Evolutionary conservation across 1,284 basidiomycete genomes (phyloP), one percentile per base, ranked within the genome.

Genomic region (Marasmius tenuissimus): DNA sequence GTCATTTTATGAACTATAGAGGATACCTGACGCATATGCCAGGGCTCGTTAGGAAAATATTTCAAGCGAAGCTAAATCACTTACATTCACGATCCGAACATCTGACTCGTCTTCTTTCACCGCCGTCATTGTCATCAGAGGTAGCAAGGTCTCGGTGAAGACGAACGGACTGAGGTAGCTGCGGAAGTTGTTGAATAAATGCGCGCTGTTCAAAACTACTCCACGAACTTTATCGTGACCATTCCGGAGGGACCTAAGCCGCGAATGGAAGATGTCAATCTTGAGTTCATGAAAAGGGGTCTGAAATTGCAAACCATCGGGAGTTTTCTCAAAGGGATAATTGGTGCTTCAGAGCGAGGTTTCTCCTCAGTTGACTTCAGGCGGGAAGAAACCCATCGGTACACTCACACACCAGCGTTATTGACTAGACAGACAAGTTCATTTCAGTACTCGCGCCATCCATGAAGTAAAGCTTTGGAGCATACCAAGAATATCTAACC

Each of bases 61-160:
- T 1, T 45, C 6, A n/a, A 5, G n/a, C 20, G 10, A 4, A 9
- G 20, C 6, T 14, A 20, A 20, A 18, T 22, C 7, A 69, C 80
- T 51, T 55, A 84, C 83, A 55, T 76, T 76, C 5, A 85, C 73
- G 14, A 86, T 73, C 9, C 84, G 80, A 37, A 85, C 83, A 64
- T 86, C 85, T 0, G 80, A 72, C 18, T 71, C 70, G 1, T 75
- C 71, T 60, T 77, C 68, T 16, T 76, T 68, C 27, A 52, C 20
- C 0, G 81, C 78, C 0, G 85, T 85, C 40, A 72, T 66, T 45
- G 73, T 76, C 42, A 86, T 68, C n/a, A 85, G 60, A 1, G 83
- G 81, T 14, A 85, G 74, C 8, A 86, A 71, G 2, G 77, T 75
- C 34, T 73, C 72, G 3, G 81, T 83, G 61, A 85, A 76, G 7